Evolutionary conservation across 2,329 filamentous ascomycete genomes (phyloP).

Genomic region (Tolypocladium inflatum): DNA sequence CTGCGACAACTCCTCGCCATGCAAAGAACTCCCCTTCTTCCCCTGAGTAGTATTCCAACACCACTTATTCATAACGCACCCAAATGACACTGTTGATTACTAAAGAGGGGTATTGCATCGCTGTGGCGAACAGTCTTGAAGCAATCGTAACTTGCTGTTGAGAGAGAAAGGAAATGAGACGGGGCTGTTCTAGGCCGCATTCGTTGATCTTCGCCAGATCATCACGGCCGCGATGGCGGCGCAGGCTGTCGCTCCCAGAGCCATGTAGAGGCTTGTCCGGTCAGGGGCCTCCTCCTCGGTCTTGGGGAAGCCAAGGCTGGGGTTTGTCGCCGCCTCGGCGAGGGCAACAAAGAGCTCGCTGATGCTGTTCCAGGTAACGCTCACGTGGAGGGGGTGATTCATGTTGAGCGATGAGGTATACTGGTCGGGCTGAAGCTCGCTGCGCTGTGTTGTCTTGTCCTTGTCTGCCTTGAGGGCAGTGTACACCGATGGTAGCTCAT

Average conservation of each 20-base stretch:
- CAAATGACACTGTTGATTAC: not conserved
- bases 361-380: slow-evolving; percentile 88
- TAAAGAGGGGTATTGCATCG: slow-evolving; percentile 1
- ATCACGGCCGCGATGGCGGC: slow-evolving; percentile 54
- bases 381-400: slow-evolving; percentile 87
- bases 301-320: slow-evolving; percentile 80
- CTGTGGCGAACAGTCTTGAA: not conserved
- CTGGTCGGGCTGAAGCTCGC: slow-evolving; percentile 82
- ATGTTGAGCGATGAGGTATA: slow-evolving; percentile 82
- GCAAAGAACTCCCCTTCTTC: slow-evolving; percentile 2
- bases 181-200: slow-evolving; percentile 23
- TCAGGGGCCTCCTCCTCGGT: slow-evolving; percentile 79
- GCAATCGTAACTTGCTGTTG: not conserved
- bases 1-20: slow-evolving; percentile 13
- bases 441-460: slow-evolving; percentile 93
- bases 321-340: slow-evolving; percentile 85
- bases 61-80: not conserved
- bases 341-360: slow-evolving; percentile 87
- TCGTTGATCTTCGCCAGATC: slow-evolving; percentile 53
- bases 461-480: slow-evolving; percentile 90
- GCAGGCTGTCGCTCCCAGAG: slow-evolving; percentile 62
- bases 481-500: slow-evolving; percentile 85
- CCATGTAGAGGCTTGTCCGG: slow-evolving; percentile 76
- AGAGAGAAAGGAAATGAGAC: not conserved
- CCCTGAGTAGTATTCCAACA: not conserved